phyloP scores from a whole-genome alignment of 2,329 filamentous ascomycete species.

The Stagonosporopsis tanaceti region DNA sequence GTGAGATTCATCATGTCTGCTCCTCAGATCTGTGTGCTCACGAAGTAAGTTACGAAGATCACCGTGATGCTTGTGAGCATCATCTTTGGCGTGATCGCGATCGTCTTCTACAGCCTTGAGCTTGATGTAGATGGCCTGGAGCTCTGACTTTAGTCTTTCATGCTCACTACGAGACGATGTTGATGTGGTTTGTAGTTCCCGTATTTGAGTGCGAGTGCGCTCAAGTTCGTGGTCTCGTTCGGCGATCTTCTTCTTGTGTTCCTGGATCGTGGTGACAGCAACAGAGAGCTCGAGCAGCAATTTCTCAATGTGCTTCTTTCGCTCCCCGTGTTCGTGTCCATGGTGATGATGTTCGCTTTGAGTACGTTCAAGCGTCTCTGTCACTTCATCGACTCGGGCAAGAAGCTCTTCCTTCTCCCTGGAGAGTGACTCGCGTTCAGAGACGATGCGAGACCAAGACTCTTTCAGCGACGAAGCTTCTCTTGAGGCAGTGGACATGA shows the following conservation, averaged over 20 bases:
- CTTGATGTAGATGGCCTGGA: conserved; percentile 26
- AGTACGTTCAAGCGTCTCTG: conserved; percentile 34
- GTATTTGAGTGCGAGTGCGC: conserved; percentile 26
- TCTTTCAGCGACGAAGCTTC: conserved; percentile 37
- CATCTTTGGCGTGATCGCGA: conserved; percentile 29
- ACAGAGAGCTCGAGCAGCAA: conserved; percentile 33
- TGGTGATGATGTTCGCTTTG: conserved; percentile 33
- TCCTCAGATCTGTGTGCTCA: conserved; percentile 37
- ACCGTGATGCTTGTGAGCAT: conserved; percentile 32
- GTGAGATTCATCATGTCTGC: conserved; percentile 27
- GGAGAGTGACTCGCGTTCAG: conserved; percentile 36
- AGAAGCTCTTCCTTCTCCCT: conserved; percentile 32
- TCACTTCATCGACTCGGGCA: conserved; percentile 31
- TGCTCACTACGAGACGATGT: conserved; percentile 22
- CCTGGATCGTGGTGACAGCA: conserved; percentile 28
- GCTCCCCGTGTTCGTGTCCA: conserved; percentile 30
- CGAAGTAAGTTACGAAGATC: conserved; percentile 32
- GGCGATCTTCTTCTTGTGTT: conserved; percentile 35
- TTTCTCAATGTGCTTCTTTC: conserved; percentile 34
- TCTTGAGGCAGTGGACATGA: conserved; percentile 36
- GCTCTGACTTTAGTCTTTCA: conserved; percentile 29
- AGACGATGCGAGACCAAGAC: conserved; percentile 34
- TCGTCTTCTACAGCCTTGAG: conserved; percentile 31
- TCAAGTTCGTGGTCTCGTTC: conserved; percentile 33
- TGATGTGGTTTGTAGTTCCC: conserved; percentile 22